Percentiles rank a stretch among this genome's conserved stretches.
These are phyloP conservation scores for Aureobasidium melanogenum DNA, from an alignment of 2,329 filamentous ascomycete species.

Conservation along the genomic window DNA sequence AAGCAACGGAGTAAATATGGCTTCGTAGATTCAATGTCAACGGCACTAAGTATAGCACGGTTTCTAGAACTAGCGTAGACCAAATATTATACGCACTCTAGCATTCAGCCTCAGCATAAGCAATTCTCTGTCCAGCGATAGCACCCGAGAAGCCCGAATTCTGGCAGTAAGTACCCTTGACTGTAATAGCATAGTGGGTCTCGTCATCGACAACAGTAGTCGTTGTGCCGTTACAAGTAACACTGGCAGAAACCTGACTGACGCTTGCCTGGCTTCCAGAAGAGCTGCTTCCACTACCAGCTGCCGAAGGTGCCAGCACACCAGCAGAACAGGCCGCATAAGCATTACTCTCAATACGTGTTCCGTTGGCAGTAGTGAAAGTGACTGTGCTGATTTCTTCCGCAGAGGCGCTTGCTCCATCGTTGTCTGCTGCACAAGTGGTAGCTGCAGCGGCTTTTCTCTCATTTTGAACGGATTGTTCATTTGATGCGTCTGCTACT, in stretches of 20 bases:
- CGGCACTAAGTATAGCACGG: too few relatives aligned
- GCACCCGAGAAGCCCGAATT: not conserved
- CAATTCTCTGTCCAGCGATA: slow-evolving; percentile 2
- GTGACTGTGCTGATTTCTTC: not conserved
- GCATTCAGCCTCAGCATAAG: not conserved
- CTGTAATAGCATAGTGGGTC: not conserved
- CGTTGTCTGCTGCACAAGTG: not conserved
- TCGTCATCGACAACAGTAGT: not conserved
- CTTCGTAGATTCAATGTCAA: too few relatives aligned
- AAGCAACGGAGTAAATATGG: too few relatives aligned
- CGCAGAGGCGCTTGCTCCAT: not conserved
- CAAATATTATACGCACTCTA: not conserved
- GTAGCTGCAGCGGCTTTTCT: not conserved
- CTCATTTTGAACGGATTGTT: not conserved
- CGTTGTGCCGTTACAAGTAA: not conserved
- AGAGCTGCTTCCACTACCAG: not conserved
- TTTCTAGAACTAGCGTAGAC: not conserved
- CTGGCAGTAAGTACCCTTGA: not conserved
- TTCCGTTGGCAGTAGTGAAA: not conserved
- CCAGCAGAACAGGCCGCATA: not conserved
- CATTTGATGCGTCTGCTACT: not conserved
- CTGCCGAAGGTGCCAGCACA: not conserved
- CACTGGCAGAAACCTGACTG: not conserved
- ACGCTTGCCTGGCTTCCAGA: not conserved
- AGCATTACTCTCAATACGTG: not conserved